Evolutionary conservation across 257 asterid genomes (phyloP), one percentile per base, ranked within the genome.

Genomic region (Orobanche coerulescens): DNA sequence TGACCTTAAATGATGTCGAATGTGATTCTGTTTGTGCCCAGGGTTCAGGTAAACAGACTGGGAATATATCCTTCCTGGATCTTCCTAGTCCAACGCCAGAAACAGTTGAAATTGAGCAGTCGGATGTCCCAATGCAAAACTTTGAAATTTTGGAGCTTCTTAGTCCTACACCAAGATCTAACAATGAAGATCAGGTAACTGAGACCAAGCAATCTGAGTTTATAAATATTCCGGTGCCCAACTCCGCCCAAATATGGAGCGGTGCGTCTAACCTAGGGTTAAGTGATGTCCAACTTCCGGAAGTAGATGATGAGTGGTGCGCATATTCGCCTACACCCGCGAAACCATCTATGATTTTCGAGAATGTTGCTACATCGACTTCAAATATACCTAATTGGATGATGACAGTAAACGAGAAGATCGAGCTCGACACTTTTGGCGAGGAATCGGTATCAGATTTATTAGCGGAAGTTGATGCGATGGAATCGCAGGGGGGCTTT

Each of bases 361-460:
- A 65, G 52, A 59, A 71, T 34, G 58, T 65, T 18, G 72, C 71
- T 46, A 64, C 70, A 4, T 64, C 75, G 13, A 63, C 62, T 63
- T 40, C 78, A 42, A 73, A 67, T 67, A 36, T 66, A 19, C 69
- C 91, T 13, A 71, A 61, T 48, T 84, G 95, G 94, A 84, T 77
- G 53, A 48, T 78, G 15, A 69, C 68, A 30, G 62, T 81, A 58
- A 64, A 69, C 18, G 93, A 73, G 73, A 84, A 86, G 5, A 84
- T 87, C 39, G 95, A 82, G 71, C 79, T 87, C 18, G 84, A 73
- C 37, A 83, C 87, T 48, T 61, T 87, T 67, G 95, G 83, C 26
- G 95, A 87, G 77, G 94, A 87, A 31, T 82, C 88, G 0, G 85
- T 87, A 13, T 87, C 95, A 0, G 95, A 84, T 70, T 75, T 87